These are phyloP conservation scores for Ophiocordyceps camponoti-leonardi DNA, from an alignment of 2,329 filamentous ascomycete genomes.

Conservation along the genomic window DNA sequence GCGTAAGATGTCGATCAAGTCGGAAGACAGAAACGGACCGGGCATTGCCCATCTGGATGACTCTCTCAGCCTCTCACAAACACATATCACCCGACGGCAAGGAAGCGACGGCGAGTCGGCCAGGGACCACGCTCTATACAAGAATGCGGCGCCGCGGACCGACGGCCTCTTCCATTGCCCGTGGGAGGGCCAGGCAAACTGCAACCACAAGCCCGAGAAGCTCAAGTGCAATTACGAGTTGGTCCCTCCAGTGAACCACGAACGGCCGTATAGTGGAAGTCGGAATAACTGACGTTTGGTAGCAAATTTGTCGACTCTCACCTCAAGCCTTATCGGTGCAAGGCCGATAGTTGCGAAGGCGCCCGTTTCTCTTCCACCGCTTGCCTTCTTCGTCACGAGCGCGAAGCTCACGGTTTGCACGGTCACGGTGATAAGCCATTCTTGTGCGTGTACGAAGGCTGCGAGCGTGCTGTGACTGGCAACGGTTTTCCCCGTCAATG, in stretches of 20 bases:
- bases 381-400: conserved; percentile 84
- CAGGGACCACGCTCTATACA: conserved; percentile 54
- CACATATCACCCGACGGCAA: conserved; percentile 27
- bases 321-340: conserved; percentile 91
- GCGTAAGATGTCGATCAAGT: conserved; percentile 12
- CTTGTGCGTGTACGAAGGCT: conserved; percentile 73
- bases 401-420: conserved; percentile 90
- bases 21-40: conserved; percentile 11
- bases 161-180: conserved; percentile 92
- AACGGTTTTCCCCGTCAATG: conserved; percentile 89
- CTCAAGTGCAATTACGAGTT: conserved; percentile 99
- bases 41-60: conserved; percentile 13
- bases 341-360: conserved; percentile 65
- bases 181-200: conserved; percentile 52
- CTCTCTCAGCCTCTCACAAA: conserved; percentile 12
- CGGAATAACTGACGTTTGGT: conserved; percentile 10
- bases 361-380: conserved; percentile 89
- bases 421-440: conserved; percentile 88
- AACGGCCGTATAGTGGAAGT: background rate
- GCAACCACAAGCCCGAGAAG: conserved; percentile 84
- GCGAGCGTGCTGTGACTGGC: conserved; percentile 64
- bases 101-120: conserved; percentile 39
- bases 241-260: conserved; percentile 16
- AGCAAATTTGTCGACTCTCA: conserved; percentile 98
- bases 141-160: conserved; percentile 39